These are phyloP conservation scores for Mycena leptocephala DNA, from an alignment of 768 basidiomycete species.

Conservation along the genomic window DNA sequence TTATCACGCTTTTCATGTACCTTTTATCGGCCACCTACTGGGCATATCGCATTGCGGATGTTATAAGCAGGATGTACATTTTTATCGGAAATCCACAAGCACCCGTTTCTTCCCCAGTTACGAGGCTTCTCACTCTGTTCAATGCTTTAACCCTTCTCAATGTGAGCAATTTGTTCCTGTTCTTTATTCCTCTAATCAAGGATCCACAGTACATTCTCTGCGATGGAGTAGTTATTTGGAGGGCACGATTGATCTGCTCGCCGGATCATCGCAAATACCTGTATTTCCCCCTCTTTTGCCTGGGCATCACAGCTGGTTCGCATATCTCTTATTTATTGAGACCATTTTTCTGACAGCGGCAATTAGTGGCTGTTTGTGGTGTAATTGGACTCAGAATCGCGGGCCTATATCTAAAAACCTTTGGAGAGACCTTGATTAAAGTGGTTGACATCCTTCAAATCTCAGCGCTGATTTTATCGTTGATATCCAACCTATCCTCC, in stretches of 20 bases:
- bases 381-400: conserved; percentile 8
- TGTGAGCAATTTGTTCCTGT: background rate
- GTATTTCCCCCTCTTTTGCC: conserved; percentile 3
- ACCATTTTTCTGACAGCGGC: background rate
- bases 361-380: conserved; percentile 3
- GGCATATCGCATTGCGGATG: background rate
- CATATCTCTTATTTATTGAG: background rate
- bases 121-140: background rate
- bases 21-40: background rate
- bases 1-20: conserved; percentile 1
- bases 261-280: background rate
- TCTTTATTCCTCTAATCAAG: background rate
- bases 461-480: background rate
- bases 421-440: background rate
- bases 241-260: background rate
- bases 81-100: background rate
- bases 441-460: conserved; percentile 15
- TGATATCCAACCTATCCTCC: conserved; percentile 22
- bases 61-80: background rate
- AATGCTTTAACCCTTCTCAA: background rate
- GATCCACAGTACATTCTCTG: background rate
- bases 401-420: background rate
- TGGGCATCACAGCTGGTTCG: background rate
- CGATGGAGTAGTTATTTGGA: background rate
- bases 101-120: background rate